Base-by-base conservation (phyloP, 306 rosid genomes). In the Lathyrus tuberosus region DNA sequence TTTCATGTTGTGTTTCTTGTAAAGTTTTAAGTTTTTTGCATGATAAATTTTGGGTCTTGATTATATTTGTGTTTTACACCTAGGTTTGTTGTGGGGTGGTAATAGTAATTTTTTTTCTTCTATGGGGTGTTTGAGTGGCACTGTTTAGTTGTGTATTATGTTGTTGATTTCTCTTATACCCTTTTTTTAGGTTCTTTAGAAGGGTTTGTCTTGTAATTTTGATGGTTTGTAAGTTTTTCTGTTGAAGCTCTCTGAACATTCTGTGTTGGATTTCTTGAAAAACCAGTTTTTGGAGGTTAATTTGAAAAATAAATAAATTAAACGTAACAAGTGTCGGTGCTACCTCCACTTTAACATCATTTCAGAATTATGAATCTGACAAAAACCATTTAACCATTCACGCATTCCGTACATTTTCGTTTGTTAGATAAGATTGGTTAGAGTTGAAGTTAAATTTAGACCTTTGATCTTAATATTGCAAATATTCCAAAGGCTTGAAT, bases 11-110 rank as follows among this genome's bases (percentile, higher is more conserved):
- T 65, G 38, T 24, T 13, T 73, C 41, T 14, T 51, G 33, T 20
- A 63, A 74, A 69, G 60, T 74, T 72, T 73, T 4, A 40, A 73
- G 4, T 73, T 78, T 78, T 46, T 6, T 52, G 62, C 37, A 42
- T 42, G 8, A 22, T 38, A 60, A 52, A 61, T 61, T 79, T 52
- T 79, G 67, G 70, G 78, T 65, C 70, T 78, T 71, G 41, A 0
- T 26, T 9, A 57, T 30, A 3, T 53, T 56, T 43, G 14, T 60
- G 61, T 14, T 53, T 69, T 17, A 30, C 6, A 51, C 4, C 43
- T 35, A 24, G 53, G 9, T 62, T 26, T 70, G 33, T 63, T 63
- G 47, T 47, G 62, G 59, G 53, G 64, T 31, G 41, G 44, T 35
- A 31, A 30, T 31, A 44, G 10, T 47, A 71, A 6, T 17, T 8